Conservation (phyloP, 495 filamentous ascomycete genomes). For the Daldinia concentrica region DNA sequence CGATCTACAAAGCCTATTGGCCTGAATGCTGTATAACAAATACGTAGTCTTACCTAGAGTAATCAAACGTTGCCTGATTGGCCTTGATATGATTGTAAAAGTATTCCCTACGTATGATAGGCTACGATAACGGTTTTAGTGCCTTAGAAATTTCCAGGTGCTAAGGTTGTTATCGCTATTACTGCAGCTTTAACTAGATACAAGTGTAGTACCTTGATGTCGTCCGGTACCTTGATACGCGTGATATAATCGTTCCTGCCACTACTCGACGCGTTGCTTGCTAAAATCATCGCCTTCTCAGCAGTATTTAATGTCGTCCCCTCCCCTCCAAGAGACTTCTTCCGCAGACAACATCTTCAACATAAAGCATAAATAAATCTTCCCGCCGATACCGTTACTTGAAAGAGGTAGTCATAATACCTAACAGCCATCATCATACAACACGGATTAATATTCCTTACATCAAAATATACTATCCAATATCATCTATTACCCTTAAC, state of each 20-base stretch:
- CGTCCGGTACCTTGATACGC: neutral
- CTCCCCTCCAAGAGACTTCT: neutral
- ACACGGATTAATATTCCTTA: no score
- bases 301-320: neutral
- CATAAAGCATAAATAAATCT: neutral
- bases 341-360: neutral
- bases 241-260: neutral
- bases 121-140: neutral
- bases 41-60: neutral
- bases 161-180: neutral
- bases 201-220: neutral
- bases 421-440: no score
- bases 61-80: neutral
- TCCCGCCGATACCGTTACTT: no score
- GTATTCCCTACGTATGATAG: neutral
- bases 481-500: no score
- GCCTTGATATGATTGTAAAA: neutral
- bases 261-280: neutral
- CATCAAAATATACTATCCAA: no score
- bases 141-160: neutral
- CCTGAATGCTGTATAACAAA: no score
- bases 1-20: no score
- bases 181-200: neutral
- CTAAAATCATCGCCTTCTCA: neutral
- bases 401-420: no score